A percentile compares a stretch with the other conserved stretches of the same genome.
Evolutionary conservation across 495 filamentous ascomycete genomes (phyloP).

Genomic region (Hamigera avellanea): DNA sequence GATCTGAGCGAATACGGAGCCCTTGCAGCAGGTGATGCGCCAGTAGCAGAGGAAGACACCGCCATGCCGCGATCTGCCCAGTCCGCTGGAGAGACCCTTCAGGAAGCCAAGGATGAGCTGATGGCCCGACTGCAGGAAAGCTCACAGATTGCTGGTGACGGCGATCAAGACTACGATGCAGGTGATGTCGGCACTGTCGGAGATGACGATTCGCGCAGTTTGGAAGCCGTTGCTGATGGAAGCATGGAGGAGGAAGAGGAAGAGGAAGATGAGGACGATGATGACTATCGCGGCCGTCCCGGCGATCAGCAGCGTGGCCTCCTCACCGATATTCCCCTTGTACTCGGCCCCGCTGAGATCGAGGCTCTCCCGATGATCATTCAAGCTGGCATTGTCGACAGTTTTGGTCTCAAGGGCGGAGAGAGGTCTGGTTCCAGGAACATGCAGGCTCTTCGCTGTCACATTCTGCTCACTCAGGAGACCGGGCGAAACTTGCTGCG

Average conservation of each 20-base stretch:
- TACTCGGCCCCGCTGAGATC: constrained; percentile 84
- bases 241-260: constrained; percentile 47
- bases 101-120: constrained; percentile 47
- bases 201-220: constrained; percentile 36
- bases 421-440: constrained; percentile 56
- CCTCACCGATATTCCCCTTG: constrained; percentile 86
- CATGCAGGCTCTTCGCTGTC: constrained; percentile 74
- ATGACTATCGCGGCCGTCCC: constrained; percentile 70
- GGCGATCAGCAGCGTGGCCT: constrained; percentile 80
- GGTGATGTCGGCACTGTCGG: constrained; percentile 36
- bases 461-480: constrained; percentile 76
- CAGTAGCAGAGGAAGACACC: constrained; percentile 35
- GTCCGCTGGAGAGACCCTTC: constrained; percentile 41
- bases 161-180: constrained; percentile 33
- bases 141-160: constrained; percentile 31
- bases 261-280: constrained; percentile 64
- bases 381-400: constrained; percentile 70
- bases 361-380: constrained; percentile 92
- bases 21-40: constrained; percentile 21
- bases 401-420: constrained; percentile 32
- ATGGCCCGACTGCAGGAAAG: constrained; percentile 43
- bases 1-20: constrained; percentile 31
- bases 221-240: constrained; percentile 36
- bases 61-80: constrained; percentile 41
- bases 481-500: constrained; percentile 78